These are phyloP conservation scores for Thalassiosira hispida DNA, from an alignment of 352 stramenopile genomes.

Conservation along the genomic window DNA sequence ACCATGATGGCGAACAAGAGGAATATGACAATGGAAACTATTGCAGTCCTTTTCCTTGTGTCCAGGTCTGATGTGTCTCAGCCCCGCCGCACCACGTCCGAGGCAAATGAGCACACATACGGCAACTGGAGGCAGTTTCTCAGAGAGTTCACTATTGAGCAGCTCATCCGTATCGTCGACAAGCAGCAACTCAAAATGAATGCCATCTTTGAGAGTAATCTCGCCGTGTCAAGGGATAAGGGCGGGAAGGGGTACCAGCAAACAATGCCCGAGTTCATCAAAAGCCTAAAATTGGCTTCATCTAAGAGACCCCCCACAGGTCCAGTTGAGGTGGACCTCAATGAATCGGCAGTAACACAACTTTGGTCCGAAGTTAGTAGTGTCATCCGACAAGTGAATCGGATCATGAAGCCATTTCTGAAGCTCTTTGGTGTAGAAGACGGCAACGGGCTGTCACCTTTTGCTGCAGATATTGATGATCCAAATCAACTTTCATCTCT, in stretches of 20 bases:
- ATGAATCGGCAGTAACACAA: slow-evolving; percentile 2
- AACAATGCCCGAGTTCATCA: slow-evolving; percentile 17
- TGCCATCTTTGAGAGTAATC: slow-evolving; percentile 12
- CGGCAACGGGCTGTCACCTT: slow-evolving; percentile 26
- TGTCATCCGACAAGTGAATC: slow-evolving; percentile 11
- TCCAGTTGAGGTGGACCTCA: slow-evolving; percentile 5
- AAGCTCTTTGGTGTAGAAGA: slow-evolving; percentile 24
- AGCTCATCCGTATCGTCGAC: slow-evolving; percentile 11
- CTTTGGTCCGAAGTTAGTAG: slow-evolving; percentile 13
- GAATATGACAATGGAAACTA: neutral
- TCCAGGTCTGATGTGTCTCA: slow-evolving; percentile 3
- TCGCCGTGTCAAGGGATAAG: neutral
- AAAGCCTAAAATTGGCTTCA: slow-evolving; percentile 6
- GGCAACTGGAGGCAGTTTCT: neutral
- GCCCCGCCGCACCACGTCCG: neutral
- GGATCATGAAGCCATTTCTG: slow-evolving; percentile 9
- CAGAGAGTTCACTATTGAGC: slow-evolving; percentile 19
- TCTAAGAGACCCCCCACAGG: neutral
- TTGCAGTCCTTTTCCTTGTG: neutral
- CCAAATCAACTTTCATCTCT: neutral
- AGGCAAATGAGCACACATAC: slow-evolving; percentile 16
- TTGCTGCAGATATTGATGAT: slow-evolving; percentile 9
- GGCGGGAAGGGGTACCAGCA: slow-evolving; percentile 6
- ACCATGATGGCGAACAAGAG: slow-evolving; percentile 20
- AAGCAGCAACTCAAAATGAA: slow-evolving; percentile 1